phyloP scores from a whole-genome alignment of 2,329 filamentous ascomycete genomes.

The Apiospora pterosperma region DNA sequence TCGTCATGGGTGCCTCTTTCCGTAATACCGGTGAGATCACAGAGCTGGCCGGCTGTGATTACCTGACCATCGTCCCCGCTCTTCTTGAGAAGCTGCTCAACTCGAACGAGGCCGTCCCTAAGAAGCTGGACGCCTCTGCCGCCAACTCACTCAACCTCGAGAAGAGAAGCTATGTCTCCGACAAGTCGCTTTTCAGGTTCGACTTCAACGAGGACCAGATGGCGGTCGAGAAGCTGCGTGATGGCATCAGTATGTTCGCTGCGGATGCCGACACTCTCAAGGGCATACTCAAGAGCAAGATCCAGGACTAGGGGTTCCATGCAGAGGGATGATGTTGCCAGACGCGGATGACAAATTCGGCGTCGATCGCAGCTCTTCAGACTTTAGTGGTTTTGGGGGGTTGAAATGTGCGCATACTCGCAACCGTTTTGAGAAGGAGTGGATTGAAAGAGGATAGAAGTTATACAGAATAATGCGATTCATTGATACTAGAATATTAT shows the following conservation, averaged over 20 bases:
- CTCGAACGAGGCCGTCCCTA: constrained; percentile 74
- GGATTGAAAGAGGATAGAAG: too few relatives aligned
- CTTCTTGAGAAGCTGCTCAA: constrained; percentile 93
- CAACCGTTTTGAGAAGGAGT: too few relatives aligned
- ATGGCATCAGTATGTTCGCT: constrained; percentile 99
- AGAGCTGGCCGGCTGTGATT: constrained; percentile 96
- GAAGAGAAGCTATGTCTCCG: constrained; percentile 87
- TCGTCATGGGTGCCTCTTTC: constrained; percentile 99
- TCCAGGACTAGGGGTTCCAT: too few relatives aligned
- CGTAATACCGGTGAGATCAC: constrained; percentile 95
- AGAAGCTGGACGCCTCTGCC: constrained; percentile 79
- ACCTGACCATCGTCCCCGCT: constrained; percentile 95
- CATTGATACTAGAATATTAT: too few relatives aligned
- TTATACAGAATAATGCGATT: too few relatives aligned
- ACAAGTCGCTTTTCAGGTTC: constrained; percentile 93
- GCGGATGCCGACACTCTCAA: constrained; percentile 94
- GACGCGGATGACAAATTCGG: too few relatives aligned
- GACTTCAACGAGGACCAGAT: constrained; percentile 99
- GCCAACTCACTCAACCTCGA: constrained; percentile 70
- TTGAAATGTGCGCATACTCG: too few relatives aligned
- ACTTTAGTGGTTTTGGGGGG: too few relatives aligned
- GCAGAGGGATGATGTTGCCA: too few relatives aligned
- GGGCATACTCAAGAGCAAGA: constrained; percentile 85
- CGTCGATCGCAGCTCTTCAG: too few relatives aligned
- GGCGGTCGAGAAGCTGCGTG: constrained; percentile 98